Conservation (phyloP, 2,329 filamentous ascomycete genomes). For the Trichocomaceae sp. region DNA sequence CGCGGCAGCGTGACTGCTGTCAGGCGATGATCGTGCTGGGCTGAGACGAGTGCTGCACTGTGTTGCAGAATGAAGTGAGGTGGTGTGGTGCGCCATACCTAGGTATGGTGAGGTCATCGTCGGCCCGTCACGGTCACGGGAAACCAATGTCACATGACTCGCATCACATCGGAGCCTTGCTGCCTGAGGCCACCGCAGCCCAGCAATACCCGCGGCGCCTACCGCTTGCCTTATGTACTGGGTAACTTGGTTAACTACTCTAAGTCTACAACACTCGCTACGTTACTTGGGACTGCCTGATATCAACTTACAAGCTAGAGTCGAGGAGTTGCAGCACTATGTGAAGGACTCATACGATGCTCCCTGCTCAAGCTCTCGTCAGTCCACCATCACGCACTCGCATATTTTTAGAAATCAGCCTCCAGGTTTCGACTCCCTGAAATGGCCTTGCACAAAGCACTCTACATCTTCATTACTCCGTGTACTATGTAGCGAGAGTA, state of each 20-base stretch:
- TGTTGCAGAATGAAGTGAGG: background rate
- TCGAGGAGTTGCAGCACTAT: background rate
- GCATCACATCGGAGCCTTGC: slow-evolving; percentile 12
- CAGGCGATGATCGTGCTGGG: background rate
- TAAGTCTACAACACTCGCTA: too few relatives aligned
- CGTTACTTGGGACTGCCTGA: too few relatives aligned
- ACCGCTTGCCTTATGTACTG: too few relatives aligned
- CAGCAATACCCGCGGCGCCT: background rate
- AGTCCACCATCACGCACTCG: background rate
- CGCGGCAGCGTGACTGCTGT: background rate
- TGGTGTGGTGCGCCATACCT: too few relatives aligned
- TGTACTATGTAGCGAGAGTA: background rate
- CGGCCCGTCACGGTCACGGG: slow-evolving; percentile 3
- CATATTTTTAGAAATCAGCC: background rate
- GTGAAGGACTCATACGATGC: background rate
- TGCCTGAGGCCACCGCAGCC: slow-evolving; percentile 7
- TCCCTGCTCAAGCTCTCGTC: background rate
- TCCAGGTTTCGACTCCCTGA: background rate
- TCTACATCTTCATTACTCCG: too few relatives aligned
- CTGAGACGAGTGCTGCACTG: too few relatives aligned
- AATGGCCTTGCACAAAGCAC: background rate
- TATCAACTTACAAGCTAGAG: too few relatives aligned
- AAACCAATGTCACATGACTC: too few relatives aligned
- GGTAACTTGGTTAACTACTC: too few relatives aligned
- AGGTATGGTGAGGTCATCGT: background rate